Evolutionary conservation across 176 grass and related monocot genomes (phyloP).

Genomic region (bread wheat (Triticum aestivum)): DNA sequence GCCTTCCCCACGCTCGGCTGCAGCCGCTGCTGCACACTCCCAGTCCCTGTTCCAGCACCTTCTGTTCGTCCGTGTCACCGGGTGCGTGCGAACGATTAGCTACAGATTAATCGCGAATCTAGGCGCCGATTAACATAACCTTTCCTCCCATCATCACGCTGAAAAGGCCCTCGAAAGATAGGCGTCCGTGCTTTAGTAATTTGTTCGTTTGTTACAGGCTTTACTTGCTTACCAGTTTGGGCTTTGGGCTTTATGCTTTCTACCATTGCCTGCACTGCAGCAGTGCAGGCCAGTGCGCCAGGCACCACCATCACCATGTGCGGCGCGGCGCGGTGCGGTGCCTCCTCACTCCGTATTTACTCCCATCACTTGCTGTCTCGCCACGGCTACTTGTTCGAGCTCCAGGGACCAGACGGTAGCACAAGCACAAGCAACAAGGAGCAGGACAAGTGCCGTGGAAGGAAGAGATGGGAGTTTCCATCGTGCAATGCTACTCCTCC

Average conservation of each 20-base stretch:
- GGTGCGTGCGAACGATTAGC: not conserved
- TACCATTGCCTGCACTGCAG: not conserved
- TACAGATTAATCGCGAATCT: not conserved
- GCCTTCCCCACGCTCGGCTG: not conserved
- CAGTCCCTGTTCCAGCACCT: not conserved
- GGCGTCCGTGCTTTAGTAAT: not conserved
- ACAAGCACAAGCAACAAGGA: not conserved
- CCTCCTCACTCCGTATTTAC: not conserved
- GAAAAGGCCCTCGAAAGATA: slow-evolving; percentile 28
- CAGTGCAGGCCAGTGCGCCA: not conserved
- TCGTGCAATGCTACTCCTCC: not conserved
- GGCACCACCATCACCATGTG: slow-evolving; percentile 28
- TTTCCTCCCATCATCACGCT: slow-evolving; percentile 34
- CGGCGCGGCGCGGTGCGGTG: not conserved
- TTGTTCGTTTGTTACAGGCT: slow-evolving; percentile 11
- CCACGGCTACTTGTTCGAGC: not conserved
- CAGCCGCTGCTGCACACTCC: not conserved
- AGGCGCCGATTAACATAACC: slow-evolving; percentile 38
- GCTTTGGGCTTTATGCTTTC: not conserved
- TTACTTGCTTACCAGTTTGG: not conserved
- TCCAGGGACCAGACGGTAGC: not conserved
- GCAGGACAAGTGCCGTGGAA: no score
- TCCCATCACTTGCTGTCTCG: not conserved
- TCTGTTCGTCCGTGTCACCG: slow-evolving; percentile 12
- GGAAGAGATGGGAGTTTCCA: slow-evolving; percentile 23